These are phyloP conservation scores for Chaetomiaceae sp. DNA, from an alignment of 2,329 filamentous ascomycete species.

Conservation along the genomic window DNA sequence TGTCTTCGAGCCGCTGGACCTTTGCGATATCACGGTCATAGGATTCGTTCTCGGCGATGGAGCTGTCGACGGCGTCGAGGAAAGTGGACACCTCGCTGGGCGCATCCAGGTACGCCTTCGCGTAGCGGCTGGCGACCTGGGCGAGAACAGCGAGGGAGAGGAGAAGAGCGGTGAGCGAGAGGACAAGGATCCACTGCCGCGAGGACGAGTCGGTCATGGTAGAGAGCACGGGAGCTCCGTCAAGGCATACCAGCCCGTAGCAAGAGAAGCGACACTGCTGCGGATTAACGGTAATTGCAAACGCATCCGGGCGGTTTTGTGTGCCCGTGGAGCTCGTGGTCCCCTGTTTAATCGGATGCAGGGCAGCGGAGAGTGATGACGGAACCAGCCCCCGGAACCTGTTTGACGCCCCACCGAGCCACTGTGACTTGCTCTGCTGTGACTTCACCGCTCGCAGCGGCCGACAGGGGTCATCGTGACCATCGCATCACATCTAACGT, in stretches of 20 bases:
- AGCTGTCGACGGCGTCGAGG: conserved; percentile 58
- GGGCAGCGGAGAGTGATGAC: conserved; percentile 8
- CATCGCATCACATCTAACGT: neutral
- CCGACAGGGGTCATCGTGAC: conserved; percentile 1
- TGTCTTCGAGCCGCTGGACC: conserved; percentile 57
- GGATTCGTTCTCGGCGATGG: conserved; percentile 59
- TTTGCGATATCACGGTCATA: conserved; percentile 58
- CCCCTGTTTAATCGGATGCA: conserved; percentile 1
- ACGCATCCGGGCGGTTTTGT: conserved; percentile 17
- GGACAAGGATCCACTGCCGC: conserved; percentile 54
- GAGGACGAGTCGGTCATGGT: conserved; percentile 49
- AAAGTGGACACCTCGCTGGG: conserved; percentile 55
- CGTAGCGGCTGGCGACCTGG: conserved; percentile 50
- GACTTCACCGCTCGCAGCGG: conserved; percentile 1
- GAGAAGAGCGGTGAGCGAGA: conserved; percentile 54
- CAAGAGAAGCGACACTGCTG: conserved; percentile 6
- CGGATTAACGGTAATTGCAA: conserved; percentile 1
- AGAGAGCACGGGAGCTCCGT: conserved; percentile 5
- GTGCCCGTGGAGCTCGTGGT: neutral
- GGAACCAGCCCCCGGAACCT: neutral
- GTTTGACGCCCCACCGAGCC: neutral
- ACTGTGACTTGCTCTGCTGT: neutral
- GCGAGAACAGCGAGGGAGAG: conserved; percentile 52
- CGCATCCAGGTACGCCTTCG: conserved; percentile 53
- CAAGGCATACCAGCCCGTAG: conserved; percentile 7